phyloP scores from a whole-genome alignment of 352 stramenopile species.

The Pythium scleroteichum region DNA sequence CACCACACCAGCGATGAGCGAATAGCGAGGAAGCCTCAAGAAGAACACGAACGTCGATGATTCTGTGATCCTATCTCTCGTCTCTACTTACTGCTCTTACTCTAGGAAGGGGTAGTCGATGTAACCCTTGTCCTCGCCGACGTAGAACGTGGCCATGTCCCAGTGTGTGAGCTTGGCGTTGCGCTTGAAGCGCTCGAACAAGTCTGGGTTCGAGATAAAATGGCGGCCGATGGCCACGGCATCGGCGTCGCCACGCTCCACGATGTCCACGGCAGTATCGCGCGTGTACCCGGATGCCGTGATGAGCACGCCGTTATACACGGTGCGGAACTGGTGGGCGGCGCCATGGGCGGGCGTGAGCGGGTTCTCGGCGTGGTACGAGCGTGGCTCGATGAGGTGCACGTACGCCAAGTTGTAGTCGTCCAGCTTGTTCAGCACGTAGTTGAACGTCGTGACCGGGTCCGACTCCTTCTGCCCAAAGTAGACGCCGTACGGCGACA shows the following conservation, averaged over 20 bases:
- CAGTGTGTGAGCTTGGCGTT: constrained; percentile 34
- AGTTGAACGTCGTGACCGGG: constrained; percentile 46
- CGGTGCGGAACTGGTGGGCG: constrained; percentile 20
- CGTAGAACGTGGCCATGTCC: constrained; percentile 52
- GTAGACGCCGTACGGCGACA: constrained; percentile 27
- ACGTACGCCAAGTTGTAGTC: constrained; percentile 59
- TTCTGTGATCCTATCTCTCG: background rate
- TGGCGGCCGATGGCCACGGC: constrained; percentile 38
- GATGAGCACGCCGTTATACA: constrained; percentile 34
- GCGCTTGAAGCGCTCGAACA: constrained; percentile 35
- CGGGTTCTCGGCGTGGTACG: constrained; percentile 44
- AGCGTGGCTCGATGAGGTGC: constrained; percentile 64
- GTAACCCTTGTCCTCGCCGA: constrained; percentile 48
- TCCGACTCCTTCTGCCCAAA: constrained; percentile 52
- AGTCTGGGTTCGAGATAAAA: constrained; percentile 52
- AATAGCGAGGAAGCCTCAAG: background rate
- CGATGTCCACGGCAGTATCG: constrained; percentile 24
- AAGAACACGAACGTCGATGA: background rate
- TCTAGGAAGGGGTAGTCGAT: constrained; percentile 49
- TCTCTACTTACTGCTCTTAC: constrained; percentile 3
- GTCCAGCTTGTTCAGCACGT: constrained; percentile 61
- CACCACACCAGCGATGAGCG: background rate
- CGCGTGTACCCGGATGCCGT: constrained; percentile 30
- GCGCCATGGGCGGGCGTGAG: constrained; percentile 45
- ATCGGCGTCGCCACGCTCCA: constrained; percentile 32